Base-by-base conservation (phyloP, 148 eudicot genomes). In the Dysphania ambrosioides region DNA sequence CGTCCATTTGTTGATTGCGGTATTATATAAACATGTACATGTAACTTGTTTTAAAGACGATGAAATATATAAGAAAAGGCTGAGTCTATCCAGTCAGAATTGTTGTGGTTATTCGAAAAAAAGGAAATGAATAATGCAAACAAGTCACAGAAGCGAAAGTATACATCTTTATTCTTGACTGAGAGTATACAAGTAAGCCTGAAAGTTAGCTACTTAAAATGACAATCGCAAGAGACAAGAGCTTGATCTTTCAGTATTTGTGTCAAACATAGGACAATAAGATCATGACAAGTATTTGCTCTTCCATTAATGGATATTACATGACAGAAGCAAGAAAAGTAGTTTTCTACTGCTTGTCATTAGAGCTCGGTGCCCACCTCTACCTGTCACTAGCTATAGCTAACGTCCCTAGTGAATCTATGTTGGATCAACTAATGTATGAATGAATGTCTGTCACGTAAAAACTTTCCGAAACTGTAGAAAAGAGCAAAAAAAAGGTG, bases 361-460 rank as follows among this genome's bases (percentile, higher is more conserved):
- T n/a, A n/a, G n/a, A n/a, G n/a, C n/a, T n/a, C n/a, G n/a, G n/a
- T n/a, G n/a, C n/a, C n/a, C n/a, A n/a, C n/a, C n/a, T n/a, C n/a
- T n/a, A n/a, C n/a, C n/a, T n/a, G n/a, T n/a, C 23, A 35, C 32
- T 67, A 67, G 70, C 32, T 41, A 24, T 41, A 40, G 9, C 70
- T 23, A 66, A 15, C 69, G 36, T 66, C 69, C 9, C 1, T n/a
- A 66, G 27, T 66, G 69, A 66, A 66, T 66, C 6, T 65, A 65
- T 65, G 47, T 64, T 64, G 40, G 8, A 65, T 65, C n/a, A 29
- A 36, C 40, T 1, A 21, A 66, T 9, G 62, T 58, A 26, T 18
- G 3, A 44, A 3, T 40, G 29, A 66, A 66, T 2, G 6, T n/a
- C 44, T 36, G 69, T 66, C 69, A 66, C 16, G 15, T 66, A n/a